A percentile compares a stretch with the other conserved stretches of the same genome.
phyloP scores from a whole-genome alignment of 805 yeast genomes.

The Peterozyma toletana region DNA sequence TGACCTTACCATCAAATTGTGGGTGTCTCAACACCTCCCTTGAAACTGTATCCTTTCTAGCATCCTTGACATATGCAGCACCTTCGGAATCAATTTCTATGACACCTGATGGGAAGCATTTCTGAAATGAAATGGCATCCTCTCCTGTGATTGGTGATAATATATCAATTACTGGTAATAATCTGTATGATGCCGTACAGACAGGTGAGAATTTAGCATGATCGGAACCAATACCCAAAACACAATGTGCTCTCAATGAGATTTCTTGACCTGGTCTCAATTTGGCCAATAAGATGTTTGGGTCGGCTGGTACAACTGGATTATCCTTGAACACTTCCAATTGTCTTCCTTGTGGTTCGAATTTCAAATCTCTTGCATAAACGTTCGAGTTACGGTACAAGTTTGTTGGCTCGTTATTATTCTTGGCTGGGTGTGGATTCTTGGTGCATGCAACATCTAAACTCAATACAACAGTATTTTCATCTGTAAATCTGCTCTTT shows the following conservation, averaged over 20 bases:
- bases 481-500: constrained; percentile 68
- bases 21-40: constrained; percentile 93
- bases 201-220: constrained; percentile 98
- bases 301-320: constrained; percentile 76
- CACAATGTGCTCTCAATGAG: constrained; percentile 80
- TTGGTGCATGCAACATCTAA: constrained; percentile 79
- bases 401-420: constrained; percentile 73
- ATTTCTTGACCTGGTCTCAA: constrained; percentile 97
- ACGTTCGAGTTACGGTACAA: constrained; percentile 79
- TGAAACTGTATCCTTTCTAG: constrained; percentile 94
- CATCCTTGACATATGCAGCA: constrained; percentile 77
- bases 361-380: constrained; percentile 83
- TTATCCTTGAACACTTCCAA: constrained; percentile 54
- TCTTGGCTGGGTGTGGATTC: constrained; percentile 76
- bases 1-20: constrained; percentile 84
- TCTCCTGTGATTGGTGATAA: constrained; percentile 67
- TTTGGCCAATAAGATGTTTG: constrained; percentile 85
- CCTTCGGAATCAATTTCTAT: constrained; percentile 61
- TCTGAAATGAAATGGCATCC: constrained; percentile 71
- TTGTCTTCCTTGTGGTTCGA: constrained; percentile 90
- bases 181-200: constrained; percentile 90
- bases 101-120: constrained; percentile 92
- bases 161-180: constrained; percentile 83
- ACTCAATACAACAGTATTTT: constrained; percentile 80
- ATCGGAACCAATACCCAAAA: constrained; percentile 87